Evolutionary conservation across 129 eudicot species (phyloP).

Genomic region (Centrapalus pauciflorus): DNA sequence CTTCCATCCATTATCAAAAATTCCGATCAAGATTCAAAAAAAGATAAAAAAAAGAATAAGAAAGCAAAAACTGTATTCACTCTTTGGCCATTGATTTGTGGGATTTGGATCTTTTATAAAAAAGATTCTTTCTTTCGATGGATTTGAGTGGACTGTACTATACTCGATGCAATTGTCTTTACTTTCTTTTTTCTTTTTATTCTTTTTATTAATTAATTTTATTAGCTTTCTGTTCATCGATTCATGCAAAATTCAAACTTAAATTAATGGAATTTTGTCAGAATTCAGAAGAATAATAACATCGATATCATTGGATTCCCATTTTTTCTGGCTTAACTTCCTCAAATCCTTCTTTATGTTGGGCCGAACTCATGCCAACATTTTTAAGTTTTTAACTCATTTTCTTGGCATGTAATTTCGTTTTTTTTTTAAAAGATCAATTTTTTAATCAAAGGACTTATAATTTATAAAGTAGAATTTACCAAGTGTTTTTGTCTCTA

Average conservation of each 20-base stretch:
- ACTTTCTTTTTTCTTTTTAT: background rate
- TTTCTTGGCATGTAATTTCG: no score
- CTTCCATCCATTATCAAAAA: constrained; percentile 15
- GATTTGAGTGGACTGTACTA: constrained; percentile 19
- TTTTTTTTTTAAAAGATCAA: no score
- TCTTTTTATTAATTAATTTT: no score
- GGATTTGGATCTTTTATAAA: constrained; percentile 13
- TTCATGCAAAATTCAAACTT: background rate
- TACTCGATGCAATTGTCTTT: constrained; percentile 11
- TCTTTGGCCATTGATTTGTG: background rate
- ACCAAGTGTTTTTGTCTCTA: no score
- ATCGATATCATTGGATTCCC: constrained; percentile 21
- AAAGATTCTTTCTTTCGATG: background rate
- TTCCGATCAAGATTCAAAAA: no score
- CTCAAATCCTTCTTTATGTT: no score
- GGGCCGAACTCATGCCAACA: no score
- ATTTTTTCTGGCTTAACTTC: constrained; percentile 1
- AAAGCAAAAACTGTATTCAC: no score
- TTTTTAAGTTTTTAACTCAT: no score
- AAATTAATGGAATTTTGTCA: constrained; percentile 16
- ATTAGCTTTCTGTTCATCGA: background rate
- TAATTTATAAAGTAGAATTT: no score
- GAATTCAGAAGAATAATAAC: constrained; percentile 18
- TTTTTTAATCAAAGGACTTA: no score
- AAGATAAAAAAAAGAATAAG: no score